phyloP scores from a whole-genome alignment of 371 early-diverging fungal species.

The Mortierella sp. region DNA sequence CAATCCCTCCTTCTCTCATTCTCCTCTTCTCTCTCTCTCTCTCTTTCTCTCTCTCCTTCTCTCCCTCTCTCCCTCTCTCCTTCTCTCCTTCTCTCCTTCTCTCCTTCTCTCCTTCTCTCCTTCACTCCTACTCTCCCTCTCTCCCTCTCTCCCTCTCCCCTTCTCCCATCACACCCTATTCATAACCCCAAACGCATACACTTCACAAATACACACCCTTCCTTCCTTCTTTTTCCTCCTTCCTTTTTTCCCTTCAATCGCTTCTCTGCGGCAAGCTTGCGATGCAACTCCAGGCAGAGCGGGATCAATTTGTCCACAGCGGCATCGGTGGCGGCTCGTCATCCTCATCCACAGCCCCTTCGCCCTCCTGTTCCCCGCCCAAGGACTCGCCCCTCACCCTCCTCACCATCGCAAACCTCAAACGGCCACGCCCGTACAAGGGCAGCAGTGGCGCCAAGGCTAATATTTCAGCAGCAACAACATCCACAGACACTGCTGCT shows the following conservation, averaged over 20 bases:
- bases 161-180: neutral
- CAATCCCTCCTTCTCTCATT: neutral
- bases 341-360: slow-evolving; percentile 40
- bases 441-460: neutral
- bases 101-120: neutral
- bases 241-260: neutral
- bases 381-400: slow-evolving; percentile 30
- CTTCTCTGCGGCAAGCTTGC: neutral
- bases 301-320: slow-evolving; percentile 50
- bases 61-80: neutral
- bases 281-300: slow-evolving; percentile 58
- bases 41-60: neutral
- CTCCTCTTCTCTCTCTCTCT: neutral
- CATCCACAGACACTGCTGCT: neutral
- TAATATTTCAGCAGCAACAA: neutral
- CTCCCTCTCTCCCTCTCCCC: neutral
- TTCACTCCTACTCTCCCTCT: neutral
- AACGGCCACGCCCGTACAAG: slow-evolving; percentile 26
- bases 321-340: slow-evolving; percentile 57
- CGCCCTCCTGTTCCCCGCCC: slow-evolving; percentile 47
- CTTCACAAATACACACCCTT: neutral
- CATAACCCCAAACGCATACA: neutral
- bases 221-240: neutral
- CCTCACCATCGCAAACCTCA: slow-evolving; percentile 38
- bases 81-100: neutral